These are phyloP conservation scores for Axilococcus clingmanii DNA, from an alignment of 139 green algal species.

Conservation along the genomic window DNA sequence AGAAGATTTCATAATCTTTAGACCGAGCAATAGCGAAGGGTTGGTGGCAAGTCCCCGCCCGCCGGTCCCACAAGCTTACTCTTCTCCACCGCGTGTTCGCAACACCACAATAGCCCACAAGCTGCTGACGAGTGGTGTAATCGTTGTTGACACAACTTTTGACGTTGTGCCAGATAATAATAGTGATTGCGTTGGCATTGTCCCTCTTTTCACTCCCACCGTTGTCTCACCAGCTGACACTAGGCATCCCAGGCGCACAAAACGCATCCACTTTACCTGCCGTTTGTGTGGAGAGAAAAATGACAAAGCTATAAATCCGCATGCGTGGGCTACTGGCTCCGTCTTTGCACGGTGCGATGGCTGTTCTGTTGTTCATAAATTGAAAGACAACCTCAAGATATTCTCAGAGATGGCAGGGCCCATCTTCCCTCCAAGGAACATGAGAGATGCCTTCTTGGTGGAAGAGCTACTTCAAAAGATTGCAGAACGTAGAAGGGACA, in stretches of 20 bases:
- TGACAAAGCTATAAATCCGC: constrained; percentile 41
- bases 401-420: constrained; percentile 26
- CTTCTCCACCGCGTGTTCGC: too few species aligned
- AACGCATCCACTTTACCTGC: constrained; percentile 50
- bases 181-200: constrained; percentile 8
- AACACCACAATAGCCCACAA: too few species aligned
- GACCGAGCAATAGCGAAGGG: background rate
- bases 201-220: background rate
- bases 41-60: background rate
- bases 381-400: constrained; percentile 26
- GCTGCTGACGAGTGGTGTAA: too few species aligned
- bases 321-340: constrained; percentile 43
- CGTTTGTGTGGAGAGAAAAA: constrained; percentile 39
- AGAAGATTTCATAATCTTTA: constrained; percentile 2
- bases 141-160: constrained; percentile 13
- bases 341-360: constrained; percentile 51
- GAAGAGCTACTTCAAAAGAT: constrained; percentile 12
- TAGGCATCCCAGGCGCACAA: constrained; percentile 17
- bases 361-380: constrained; percentile 25
- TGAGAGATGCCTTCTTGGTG: constrained; percentile 14
- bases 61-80: background rate
- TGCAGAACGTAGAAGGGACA: background rate
- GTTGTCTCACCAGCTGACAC: background rate
- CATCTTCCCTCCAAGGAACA: constrained; percentile 24
- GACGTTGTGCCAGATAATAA: constrained; percentile 3